Conservation (phyloP, 352 stramenopile genomes). For the Phytophthora cactorum region DNA sequence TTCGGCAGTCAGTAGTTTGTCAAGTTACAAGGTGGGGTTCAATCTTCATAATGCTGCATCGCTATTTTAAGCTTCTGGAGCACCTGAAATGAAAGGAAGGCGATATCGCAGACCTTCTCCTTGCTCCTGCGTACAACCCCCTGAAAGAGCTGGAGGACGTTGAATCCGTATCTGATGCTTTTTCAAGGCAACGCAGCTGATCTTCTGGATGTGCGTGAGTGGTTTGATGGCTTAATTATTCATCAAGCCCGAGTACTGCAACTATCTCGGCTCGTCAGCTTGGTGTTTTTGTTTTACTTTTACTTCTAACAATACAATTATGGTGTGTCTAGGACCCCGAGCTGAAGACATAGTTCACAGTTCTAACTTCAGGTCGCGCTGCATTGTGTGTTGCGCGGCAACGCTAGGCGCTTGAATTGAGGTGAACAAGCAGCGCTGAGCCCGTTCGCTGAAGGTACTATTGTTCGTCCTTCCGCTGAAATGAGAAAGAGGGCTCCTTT, state of each 20-base stretch:
- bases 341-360: conserved; percentile 14
- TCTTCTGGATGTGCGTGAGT: conserved; percentile 1
- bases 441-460: too few species aligned
- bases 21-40: neutral
- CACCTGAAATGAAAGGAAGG: conserved; percentile 6
- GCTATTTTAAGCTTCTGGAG: conserved; percentile 15
- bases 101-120: conserved; percentile 8
- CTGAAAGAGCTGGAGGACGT: conserved; percentile 8
- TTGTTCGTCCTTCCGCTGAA: too few species aligned
- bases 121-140: conserved; percentile 1
- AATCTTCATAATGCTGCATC: neutral
- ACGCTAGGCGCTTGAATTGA: too few species aligned
- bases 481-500: too few species aligned
- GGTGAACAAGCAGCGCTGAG: too few species aligned
- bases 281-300: neutral
- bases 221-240: conserved; percentile 15
- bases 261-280: conserved; percentile 10
- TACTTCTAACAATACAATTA: neutral
- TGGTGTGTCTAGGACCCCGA: neutral
- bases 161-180: conserved; percentile 4
- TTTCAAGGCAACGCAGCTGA: conserved; percentile 6
- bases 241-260: conserved; percentile 2
- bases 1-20: neutral
- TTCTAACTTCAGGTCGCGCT: conserved; percentile 11
- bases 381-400: neutral